Evolutionary conservation across 306 rosid species (phyloP).

Genomic region (Malus asiatica): DNA sequence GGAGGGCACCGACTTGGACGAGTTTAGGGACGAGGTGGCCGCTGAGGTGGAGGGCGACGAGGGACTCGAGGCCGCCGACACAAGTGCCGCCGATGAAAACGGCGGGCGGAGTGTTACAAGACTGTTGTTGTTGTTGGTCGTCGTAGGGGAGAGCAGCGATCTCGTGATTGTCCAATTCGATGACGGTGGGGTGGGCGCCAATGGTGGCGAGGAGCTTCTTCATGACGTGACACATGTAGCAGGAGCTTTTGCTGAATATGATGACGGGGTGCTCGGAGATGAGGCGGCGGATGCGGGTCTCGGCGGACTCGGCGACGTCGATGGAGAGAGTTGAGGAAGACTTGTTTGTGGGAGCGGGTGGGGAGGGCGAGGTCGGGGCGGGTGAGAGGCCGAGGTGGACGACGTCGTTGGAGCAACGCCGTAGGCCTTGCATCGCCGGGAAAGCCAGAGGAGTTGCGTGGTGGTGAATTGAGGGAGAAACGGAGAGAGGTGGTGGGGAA

Average conservation of each 20-base stretch:
- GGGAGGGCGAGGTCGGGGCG: neutral
- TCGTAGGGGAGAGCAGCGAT: conserved; percentile 55
- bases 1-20: conserved; percentile 82
- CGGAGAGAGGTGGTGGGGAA: neutral
- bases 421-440: conserved; percentile 66
- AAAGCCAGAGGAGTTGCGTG: neutral
- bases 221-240: conserved; percentile 99
- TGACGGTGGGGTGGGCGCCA: conserved; percentile 94
- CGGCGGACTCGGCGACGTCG: conserved; percentile 78
- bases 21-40: conserved; percentile 92
- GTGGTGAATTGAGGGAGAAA: neutral
- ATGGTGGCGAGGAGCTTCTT: conserved; percentile 81
- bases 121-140: neutral
- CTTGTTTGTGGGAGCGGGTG: conserved; percentile 4
- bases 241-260: conserved; percentile 76
- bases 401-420: conserved; percentile 62
- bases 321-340: conserved; percentile 51
- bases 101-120: conserved; percentile 38
- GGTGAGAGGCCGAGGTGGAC: conserved; percentile 47
- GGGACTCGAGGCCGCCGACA: conserved; percentile 86
- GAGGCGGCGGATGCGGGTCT: conserved; percentile 74
- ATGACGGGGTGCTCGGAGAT: conserved; percentile 88
- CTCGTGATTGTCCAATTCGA: conserved; percentile 87
- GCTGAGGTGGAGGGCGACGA: conserved; percentile 90
- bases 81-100: conserved; percentile 75